Base-by-base conservation (phyloP, 2,329 filamentous ascomycete species). In the Fusarium domesticum region DNA sequence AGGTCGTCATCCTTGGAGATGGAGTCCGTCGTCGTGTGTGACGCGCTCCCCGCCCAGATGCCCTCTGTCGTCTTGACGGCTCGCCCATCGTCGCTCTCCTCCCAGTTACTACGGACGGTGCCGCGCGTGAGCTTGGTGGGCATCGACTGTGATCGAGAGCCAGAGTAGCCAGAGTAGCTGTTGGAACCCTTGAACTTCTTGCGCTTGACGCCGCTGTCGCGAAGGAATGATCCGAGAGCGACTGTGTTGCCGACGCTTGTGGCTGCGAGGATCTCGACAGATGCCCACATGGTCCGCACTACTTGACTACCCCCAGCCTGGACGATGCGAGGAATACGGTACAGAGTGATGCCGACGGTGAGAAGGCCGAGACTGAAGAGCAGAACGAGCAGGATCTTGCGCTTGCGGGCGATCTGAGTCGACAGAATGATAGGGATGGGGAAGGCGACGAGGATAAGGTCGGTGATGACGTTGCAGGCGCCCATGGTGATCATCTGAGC, bases 171-270 rank as follows among this genome's bases (percentile, higher is more conserved):
- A 6, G 52, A 57, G 49, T 59, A 58, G 16, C 56, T 58, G 39
- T 57, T 78, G 18, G 76, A 76, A 47, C 78, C 75, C 46, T 84
- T 84, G 70, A 86, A 96, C 63, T 88, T 91, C 45, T 76, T 77
- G 67, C 91, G 93, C 73, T 96, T 96, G 34, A 87, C 75, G 20
- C 91, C 91, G 43, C 87, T 81, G 64, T 96, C 91, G 6, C 91
- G 80, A 12, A 96, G 81, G 62, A 96, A 96, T 0, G 89, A 93
- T 4, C 91, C 91, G 1, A 96, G 80, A 2, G 95, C 86, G 17
- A 96, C 77, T 2, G 85, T 83, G 64, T 96, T 96, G 11, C 90
- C 87, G 1, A 93, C 87, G 0, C 81, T 80, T 0, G 89, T 87
- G 2, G 91, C 89, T 16, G 89, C 89, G 1, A 96, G 76, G 10